phyloP scores from a whole-genome alignment of 2,329 filamentous ascomycete species.

The Alternaria tenuissima region DNA sequence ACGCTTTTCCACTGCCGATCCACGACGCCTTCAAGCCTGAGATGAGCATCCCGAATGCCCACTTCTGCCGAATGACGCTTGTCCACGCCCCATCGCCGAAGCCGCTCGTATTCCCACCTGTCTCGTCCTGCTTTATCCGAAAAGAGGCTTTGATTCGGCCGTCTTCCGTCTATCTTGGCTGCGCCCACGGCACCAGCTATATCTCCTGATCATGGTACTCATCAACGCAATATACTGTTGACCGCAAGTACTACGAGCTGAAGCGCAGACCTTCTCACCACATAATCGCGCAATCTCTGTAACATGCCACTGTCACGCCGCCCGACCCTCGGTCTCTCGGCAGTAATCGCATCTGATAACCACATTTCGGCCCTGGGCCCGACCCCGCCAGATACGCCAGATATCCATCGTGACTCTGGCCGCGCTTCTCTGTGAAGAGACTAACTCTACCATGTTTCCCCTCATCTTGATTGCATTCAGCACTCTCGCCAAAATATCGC shows the following conservation, averaged over 20 bases:
- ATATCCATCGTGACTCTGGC: background rate
- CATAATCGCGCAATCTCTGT: constrained; percentile 10
- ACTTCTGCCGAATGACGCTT: constrained; percentile 18
- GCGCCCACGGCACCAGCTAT: background rate
- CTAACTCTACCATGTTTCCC: constrained; percentile 3
- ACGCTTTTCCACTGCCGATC: constrained; percentile 19
- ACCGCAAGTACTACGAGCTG: background rate
- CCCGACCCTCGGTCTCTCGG: constrained; percentile 11
- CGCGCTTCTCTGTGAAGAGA: background rate
- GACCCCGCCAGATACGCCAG: background rate
- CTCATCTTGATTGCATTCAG: constrained; percentile 2
- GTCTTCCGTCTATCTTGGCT: background rate
- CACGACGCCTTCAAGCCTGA: constrained; percentile 18
- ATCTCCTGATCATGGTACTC: constrained; percentile 10
- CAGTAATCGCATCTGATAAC: constrained; percentile 22
- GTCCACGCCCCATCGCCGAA: constrained; percentile 10
- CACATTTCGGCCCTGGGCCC: background rate
- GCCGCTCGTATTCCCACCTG: constrained; percentile 3
- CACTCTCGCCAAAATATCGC: background rate
- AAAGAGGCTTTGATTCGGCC: background rate
- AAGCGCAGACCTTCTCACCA: constrained; percentile 9
- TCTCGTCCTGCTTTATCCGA: constrained; percentile 19
- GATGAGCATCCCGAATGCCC: constrained; percentile 16
- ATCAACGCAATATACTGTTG: background rate
- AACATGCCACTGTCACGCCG: constrained; percentile 5